Evolutionary conservation across 805 yeast species (phyloP).

Genomic region (Kazachstania taianensis): DNA sequence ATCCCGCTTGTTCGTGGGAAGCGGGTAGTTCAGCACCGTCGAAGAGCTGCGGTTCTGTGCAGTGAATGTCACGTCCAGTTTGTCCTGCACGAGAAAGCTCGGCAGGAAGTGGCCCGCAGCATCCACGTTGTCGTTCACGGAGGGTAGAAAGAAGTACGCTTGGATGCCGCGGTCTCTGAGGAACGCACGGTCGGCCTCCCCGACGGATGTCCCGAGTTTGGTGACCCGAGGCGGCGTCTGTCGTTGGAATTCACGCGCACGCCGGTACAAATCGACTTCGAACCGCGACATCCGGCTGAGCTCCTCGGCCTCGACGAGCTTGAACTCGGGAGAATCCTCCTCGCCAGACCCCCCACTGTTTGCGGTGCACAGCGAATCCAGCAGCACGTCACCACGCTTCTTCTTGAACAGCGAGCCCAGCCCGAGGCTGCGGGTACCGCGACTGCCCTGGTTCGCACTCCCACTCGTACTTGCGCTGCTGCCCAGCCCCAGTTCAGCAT

Average conservation of each 20-base stretch:
- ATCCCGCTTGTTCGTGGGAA: constrained; percentile 43
- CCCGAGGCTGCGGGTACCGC: constrained; percentile 10
- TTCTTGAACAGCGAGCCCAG: constrained; percentile 19
- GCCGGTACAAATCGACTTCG: constrained; percentile 25
- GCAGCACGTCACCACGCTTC: constrained; percentile 19
- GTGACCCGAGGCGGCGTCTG: constrained; percentile 24
- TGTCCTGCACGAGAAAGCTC: constrained; percentile 28
- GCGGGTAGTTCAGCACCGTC: constrained; percentile 29
- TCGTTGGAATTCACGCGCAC: constrained; percentile 25
- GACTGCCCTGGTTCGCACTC: constrained; percentile 5
- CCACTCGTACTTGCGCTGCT: neutral
- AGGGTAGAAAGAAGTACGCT: constrained; percentile 27
- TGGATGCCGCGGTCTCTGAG: constrained; percentile 30
- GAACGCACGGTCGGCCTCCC: constrained; percentile 18
- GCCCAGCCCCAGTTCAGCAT: constrained; percentile 19
- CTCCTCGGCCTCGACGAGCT: constrained; percentile 19
- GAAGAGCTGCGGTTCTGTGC: constrained; percentile 26
- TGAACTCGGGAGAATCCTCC: constrained; percentile 14
- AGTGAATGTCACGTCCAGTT: constrained; percentile 26
- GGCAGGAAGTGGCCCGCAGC: constrained; percentile 27
- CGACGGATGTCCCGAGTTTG: constrained; percentile 25
- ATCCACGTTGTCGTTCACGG: constrained; percentile 28
- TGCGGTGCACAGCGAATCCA: constrained; percentile 24
- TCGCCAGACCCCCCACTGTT: constrained; percentile 27
- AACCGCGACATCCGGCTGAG: constrained; percentile 24